Base-by-base conservation (phyloP, 2,329 filamentous ascomycete species). In the Penicillium sp. region DNA sequence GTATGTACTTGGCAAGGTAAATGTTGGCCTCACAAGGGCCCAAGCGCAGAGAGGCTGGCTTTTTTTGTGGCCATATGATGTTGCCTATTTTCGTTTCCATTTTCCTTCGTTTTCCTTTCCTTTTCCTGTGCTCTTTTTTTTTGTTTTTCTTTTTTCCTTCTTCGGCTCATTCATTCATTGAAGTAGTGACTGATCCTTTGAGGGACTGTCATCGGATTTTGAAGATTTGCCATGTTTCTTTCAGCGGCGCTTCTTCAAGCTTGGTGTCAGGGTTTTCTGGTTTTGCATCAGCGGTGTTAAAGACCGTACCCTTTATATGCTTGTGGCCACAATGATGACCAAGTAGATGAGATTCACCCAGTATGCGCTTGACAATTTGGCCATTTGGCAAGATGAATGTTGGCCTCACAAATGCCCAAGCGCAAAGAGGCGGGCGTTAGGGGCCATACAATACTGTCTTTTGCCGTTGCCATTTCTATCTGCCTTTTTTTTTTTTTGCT, bases 131-230 rank as follows among this genome's bases (percentile, higher is more conserved):
- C n/a, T n/a, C n/a, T 38, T 38, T n/a, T 18, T 38, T 39, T 41
- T n/a, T n/a, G n/a, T n/a, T n/a, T n/a, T n/a, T n/a, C n/a, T n/a
- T n/a, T n/a, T n/a, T n/a, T n/a, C n/a, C n/a, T n/a, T n/a, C n/a
- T n/a, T n/a, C n/a, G n/a, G n/a, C n/a, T n/a, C 3, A 26, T 14
- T 11, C 18, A 11, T 35, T 50, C 16, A 45, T 38, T 51, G 48
- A 39, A 67, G 50, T 18, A 68, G 60, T 35, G 65, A 62, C 19
- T 62, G 61, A 19, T 57, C 52, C 43, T 67, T 63, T 3, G 52
- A 48, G 26, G 54, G 50, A 27, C 46, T 50, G 4, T 36, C 55
- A 32, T 47, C 40, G 32, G 50, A 16, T 16, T 63, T 62, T 32
- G 57, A 40, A 44, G 55, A 18, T 14, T 59, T 53, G 14, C 52